These are phyloP conservation scores for Rhizopogon rudus DNA, from an alignment of 768 basidiomycete species.

Conservation along the genomic window DNA sequence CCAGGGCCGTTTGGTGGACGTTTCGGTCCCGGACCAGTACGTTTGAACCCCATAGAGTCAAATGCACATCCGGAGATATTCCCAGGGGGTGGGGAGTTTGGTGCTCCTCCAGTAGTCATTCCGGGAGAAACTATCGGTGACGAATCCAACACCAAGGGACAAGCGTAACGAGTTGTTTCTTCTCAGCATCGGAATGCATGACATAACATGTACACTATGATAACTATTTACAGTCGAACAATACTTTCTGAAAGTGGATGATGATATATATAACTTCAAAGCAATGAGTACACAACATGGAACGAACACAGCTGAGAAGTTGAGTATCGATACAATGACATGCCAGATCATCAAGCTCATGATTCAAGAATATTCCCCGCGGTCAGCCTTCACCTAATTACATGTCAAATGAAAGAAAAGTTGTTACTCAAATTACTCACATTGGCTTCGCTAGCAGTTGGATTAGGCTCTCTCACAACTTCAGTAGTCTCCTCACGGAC, in stretches of 20 bases:
- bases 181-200: not conserved
- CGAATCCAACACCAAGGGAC: not conserved
- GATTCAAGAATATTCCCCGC: not conserved
- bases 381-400: not conserved
- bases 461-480: not conserved
- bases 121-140: constrained; percentile 24
- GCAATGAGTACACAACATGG: not conserved
- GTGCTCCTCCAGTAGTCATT: constrained; percentile 19
- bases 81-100: constrained; percentile 24
- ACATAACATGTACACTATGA: not conserved
- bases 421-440: constrained; percentile 6
- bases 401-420: not conserved
- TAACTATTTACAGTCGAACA: not conserved
- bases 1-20: constrained; percentile 9
- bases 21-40: constrained; percentile 15
- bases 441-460: constrained; percentile 10
- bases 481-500: constrained; percentile 5
- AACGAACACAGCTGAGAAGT: not conserved
- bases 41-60: constrained; percentile 15
- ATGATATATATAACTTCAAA: not conserved
- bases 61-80: constrained; percentile 16
- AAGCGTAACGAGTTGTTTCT: no score
- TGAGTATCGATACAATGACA: not conserved
- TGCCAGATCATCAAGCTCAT: not conserved
- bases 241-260: not conserved